These are phyloP conservation scores for Oligophagozyma castellii DNA, from an alignment of 1,139 yeast species.

Conservation along the genomic window DNA sequence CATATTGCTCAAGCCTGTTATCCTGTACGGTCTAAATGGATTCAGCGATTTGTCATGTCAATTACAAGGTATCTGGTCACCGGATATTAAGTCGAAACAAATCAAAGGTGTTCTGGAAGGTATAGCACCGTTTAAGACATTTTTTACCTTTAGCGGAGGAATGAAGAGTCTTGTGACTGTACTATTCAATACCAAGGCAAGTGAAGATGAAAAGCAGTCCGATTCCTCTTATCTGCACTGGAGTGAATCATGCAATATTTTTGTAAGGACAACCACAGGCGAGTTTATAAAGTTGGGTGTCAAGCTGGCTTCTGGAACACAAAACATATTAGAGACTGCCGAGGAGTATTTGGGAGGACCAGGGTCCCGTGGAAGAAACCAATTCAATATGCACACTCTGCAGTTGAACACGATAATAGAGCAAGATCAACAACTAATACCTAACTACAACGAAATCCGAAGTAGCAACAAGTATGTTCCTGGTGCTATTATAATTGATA, in stretches of 20 bases:
- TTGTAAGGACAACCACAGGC: slow-evolving; percentile 67
- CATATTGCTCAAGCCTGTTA: slow-evolving; percentile 45
- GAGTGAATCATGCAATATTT: slow-evolving; percentile 65
- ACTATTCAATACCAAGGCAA: slow-evolving; percentile 73
- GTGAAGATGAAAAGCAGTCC: slow-evolving; percentile 62
- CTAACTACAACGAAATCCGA: slow-evolving; percentile 14
- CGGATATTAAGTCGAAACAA: slow-evolving; percentile 71
- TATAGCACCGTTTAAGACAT: slow-evolving; percentile 64
- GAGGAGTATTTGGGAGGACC: slow-evolving; percentile 35
- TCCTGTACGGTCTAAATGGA: slow-evolving; percentile 67
- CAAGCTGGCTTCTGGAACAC: slow-evolving; percentile 81
- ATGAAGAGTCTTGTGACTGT: slow-evolving; percentile 58
- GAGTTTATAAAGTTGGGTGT: slow-evolving; percentile 77
- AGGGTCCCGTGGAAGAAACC: slow-evolving; percentile 13
- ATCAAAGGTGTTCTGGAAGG: slow-evolving; percentile 73
- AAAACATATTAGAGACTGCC: slow-evolving; percentile 62
- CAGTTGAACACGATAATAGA: slow-evolving; percentile 14
- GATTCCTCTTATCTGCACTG: slow-evolving; percentile 57
- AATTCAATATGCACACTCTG: slow-evolving; percentile 4
- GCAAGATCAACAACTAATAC: slow-evolving; percentile 22
- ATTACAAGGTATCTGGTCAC: slow-evolving; percentile 66
- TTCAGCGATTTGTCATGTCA: slow-evolving; percentile 41
- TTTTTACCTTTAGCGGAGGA: slow-evolving; percentile 69
- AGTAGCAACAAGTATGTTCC: slow-evolving; percentile 19
- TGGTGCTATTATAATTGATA: slow-evolving; percentile 17